Percentiles rank a stretch among this genome's conserved stretches.
phyloP scores from a whole-genome alignment of 78 protist genomes.

The slime mould (Dictyostelium discoideum) region DNA sequence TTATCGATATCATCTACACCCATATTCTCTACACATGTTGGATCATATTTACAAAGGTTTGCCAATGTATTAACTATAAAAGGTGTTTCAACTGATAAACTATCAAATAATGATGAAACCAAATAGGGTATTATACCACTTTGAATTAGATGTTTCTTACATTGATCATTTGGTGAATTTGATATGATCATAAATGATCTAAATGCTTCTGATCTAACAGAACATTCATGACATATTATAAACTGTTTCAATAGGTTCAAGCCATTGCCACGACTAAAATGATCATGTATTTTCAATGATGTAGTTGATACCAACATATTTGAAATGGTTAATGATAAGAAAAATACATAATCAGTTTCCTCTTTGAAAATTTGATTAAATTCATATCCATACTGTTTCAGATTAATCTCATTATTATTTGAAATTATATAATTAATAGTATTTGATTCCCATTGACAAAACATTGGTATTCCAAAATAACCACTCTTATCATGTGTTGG shows the following conservation, averaged over 20 bases:
- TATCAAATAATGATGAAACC: slow-evolving; percentile 45
- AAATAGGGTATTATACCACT: slow-evolving; percentile 35
- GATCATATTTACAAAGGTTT: slow-evolving; percentile 52
- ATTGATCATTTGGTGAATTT: slow-evolving; percentile 51
- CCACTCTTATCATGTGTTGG: slow-evolving; percentile 9
- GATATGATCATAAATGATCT: slow-evolving; percentile 53
- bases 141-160: slow-evolving; percentile 38
- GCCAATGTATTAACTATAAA: slow-evolving; percentile 26
- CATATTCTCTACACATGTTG: slow-evolving; percentile 43
- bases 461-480: slow-evolving; percentile 54
- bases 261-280: slow-evolving; percentile 45
- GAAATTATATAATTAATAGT: not conserved
- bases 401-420: not conserved
- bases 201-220: slow-evolving; percentile 58
- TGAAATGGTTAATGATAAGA: slow-evolving; percentile 60
- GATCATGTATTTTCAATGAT: slow-evolving; percentile 34
- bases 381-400: not conserved
- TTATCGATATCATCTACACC: slow-evolving; percentile 59
- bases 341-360: slow-evolving; percentile 63
- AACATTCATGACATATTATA: slow-evolving; percentile 62
- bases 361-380: slow-evolving; percentile 44
- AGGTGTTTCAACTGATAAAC: slow-evolving; percentile 31
- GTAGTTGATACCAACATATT: slow-evolving; percentile 49
- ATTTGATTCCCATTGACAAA: slow-evolving; percentile 73
- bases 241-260: slow-evolving; percentile 41